phyloP scores from a whole-genome alignment of 164 flowering plant species.

The Sextonia rubra region DNA sequence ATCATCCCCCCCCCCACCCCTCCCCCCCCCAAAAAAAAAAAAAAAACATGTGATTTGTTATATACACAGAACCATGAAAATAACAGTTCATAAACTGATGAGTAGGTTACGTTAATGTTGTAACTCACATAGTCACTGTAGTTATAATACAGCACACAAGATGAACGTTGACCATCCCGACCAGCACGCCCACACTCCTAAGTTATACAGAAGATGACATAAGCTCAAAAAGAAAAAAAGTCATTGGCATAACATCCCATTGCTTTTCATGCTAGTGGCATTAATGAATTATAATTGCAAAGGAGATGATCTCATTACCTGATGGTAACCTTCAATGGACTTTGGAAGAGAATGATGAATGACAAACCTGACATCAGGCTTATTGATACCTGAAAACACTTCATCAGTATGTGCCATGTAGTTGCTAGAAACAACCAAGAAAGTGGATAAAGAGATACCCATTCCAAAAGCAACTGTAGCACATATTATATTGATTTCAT shows the following conservation, averaged over 20 bases:
- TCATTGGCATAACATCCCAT: not conserved
- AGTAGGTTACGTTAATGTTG: not conserved
- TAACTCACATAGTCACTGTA: slow-evolving; percentile 91
- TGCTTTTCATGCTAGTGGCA: not conserved
- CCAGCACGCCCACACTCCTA: slow-evolving; percentile 99
- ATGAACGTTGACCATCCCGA: slow-evolving; percentile 89
- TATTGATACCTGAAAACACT: slow-evolving; percentile 76
- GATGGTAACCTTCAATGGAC: slow-evolving; percentile 99
- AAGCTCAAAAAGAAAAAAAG: not conserved
- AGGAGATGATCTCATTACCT: slow-evolving; percentile 39
- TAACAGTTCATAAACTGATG: not conserved
- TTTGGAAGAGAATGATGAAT: slow-evolving; percentile 98
- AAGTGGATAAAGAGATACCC: slow-evolving; percentile 48
- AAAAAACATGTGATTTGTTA: not conserved
- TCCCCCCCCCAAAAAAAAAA: no score
- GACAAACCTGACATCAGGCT: slow-evolving; percentile 97
- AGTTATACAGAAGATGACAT: slow-evolving; percentile 7
- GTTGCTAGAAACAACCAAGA: slow-evolving; percentile 4
- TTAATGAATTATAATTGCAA: not conserved
- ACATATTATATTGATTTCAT: slow-evolving; percentile 90
- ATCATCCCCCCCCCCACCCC: no score
- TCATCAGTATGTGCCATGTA: slow-evolving; percentile 14
- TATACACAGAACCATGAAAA: not conserved
- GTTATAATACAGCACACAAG: slow-evolving; percentile 90
- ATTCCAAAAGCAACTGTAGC: slow-evolving; percentile 99